These are phyloP conservation scores for Ustilago esculenta DNA, from an alignment of 1,284 basidiomycete species.

Conservation along the genomic window DNA sequence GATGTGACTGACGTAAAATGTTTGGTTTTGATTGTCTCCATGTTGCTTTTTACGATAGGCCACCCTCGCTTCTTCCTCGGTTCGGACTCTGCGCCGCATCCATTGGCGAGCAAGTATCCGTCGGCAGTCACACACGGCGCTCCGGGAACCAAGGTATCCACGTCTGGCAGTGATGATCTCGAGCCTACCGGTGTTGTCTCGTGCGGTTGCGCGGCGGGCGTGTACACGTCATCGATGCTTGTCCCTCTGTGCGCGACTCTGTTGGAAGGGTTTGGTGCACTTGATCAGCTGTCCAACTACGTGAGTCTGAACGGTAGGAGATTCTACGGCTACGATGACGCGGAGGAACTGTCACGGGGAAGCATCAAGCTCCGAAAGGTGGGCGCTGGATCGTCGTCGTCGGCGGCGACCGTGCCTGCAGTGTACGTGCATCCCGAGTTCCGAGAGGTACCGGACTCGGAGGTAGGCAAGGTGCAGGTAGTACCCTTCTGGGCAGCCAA, in stretches of 20 bases:
- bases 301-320: constrained; percentile 59
- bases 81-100: constrained; percentile 96
- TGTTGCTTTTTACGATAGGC: constrained; percentile 70
- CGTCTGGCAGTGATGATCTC: constrained; percentile 34
- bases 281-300: constrained; percentile 60
- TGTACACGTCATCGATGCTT: constrained; percentile 65
- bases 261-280: constrained; percentile 63
- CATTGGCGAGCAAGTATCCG: constrained; percentile 80
- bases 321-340: constrained; percentile 58
- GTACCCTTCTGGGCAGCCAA: constrained; percentile 93
- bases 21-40: too few relatives aligned
- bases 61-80: constrained; percentile 97
- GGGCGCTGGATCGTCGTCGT: background rate
- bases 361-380: constrained; percentile 48
- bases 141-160: constrained; percentile 30
- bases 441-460: constrained; percentile 31
- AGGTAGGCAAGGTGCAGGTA: constrained; percentile 70
- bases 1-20: too few relatives aligned
- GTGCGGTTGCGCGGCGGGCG: constrained; percentile 64
- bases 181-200: constrained; percentile 46
- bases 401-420: constrained; percentile 45
- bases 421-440: constrained; percentile 56
- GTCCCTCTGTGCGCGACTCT: constrained; percentile 65
- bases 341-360: constrained; percentile 16
- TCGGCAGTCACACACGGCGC: constrained; percentile 57